Base-by-base conservation (phyloP, 1,284 basidiomycete genomes). In the Apiotrichum mycotoxinovorans region DNA sequence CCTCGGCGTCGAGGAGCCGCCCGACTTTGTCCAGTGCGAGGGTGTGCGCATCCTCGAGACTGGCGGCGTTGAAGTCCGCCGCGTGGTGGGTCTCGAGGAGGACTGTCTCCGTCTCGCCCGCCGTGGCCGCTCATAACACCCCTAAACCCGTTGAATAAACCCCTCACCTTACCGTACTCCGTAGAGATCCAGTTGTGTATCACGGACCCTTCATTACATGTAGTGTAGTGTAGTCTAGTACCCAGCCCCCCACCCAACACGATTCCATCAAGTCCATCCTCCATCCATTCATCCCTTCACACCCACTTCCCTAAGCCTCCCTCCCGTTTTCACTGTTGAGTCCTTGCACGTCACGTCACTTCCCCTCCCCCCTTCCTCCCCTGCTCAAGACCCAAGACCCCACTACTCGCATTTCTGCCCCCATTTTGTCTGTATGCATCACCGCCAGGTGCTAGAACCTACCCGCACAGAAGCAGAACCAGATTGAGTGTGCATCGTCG, bases 11-110 rank as follows among this genome's bases (percentile, higher is more conserved):
- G 83, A 85, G 53, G 96, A 99, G 75, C 96, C 96, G 8, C 85
- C 86, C 53, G 96, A 98, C 76, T 99, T 97, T 75, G 95, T 98
- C 10, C 81, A 86, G 22, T 98, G 95, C 70, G 87, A 95, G 71
- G 94, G 95, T 4, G 87, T 89, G 17, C 81, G 81, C 62, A 85
- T 85, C 65, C 75, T 99, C 61, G 82, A 81, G 66, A 82, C 87
- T 37, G 86, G 85, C 4, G 89, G 89, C 1, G 83, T 95, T 4
- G 80, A 88, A 44, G 86, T 98, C 0, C 68, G 85, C 27, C 88
- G 89, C 80, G 71, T 95, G 14, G 80, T 81, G 25, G 87, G 84
- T 1, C 74, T 94, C 22, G 77, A 78, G 43, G 73, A 79, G 51
- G 83, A 88, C 66, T 96, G 93, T 78, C 79, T 97, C 51, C 78